Evolutionary conservation across 306 rosid genomes (phyloP), one percentile per base, ranked within the genome.

Genomic region (Luffa acutangula): DNA sequence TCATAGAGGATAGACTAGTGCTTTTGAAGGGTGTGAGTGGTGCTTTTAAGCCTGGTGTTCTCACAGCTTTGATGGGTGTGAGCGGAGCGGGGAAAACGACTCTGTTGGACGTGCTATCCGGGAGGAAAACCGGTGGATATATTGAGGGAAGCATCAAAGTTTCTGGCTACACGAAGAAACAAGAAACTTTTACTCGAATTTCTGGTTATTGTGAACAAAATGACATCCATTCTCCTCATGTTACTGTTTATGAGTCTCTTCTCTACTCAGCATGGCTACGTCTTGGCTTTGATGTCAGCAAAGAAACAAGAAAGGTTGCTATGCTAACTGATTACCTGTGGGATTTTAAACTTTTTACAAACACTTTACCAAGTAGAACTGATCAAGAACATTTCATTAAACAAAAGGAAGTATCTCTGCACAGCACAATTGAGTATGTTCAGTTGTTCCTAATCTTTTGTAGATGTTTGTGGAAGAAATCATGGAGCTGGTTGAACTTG

Each of bases 81-180:
- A 92, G 96, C 20, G 98, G 98, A 48, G 98, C 97, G 67, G 98
- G 98, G 4, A 94, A 94, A 90, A 94, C 97, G 36, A 94, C 98
- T 76, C 76, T 94, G 60, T 88, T 94, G 96, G 98, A 94, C 85
- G 98, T 94, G 17, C 86, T 94, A 48, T 89, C 97, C 1, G 97
- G 97, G 25, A 86, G 96, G 85, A 94, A 92, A 87, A 94, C 96
- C 3, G 89, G 93, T 5, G 96, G 98, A 67, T 87, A 90, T 82
- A 81, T 94, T 45, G 92, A 89, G 5, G 98, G 98, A 21, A 80
- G 64, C 56, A 80, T 94, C 81, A 89, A 76, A 84, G 81, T 94
- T 81, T 92, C 96, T 1, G 96, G 98, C 3, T 87, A 83, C 84
- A 95, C 90, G 39, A 94, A 90, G 85, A 89, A 87, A 84, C 98